These are phyloP conservation scores for Aurantiochytrium sp. DNA, from an alignment of 108 stramenopile species.

Conservation along the genomic window DNA sequence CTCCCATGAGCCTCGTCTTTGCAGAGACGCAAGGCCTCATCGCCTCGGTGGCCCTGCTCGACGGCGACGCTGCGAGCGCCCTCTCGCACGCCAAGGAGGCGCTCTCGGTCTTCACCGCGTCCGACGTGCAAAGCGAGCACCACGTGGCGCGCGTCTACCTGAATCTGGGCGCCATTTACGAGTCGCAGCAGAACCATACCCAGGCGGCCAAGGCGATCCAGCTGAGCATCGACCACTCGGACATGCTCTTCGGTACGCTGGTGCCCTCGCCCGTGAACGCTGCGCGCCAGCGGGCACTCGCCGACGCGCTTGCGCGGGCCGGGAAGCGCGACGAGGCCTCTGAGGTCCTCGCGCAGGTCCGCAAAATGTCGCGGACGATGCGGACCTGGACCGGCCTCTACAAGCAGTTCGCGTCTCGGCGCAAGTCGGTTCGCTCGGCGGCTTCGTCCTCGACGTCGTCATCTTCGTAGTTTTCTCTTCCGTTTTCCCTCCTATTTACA, in stretches of 20 bases:
- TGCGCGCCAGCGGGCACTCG: neutral
- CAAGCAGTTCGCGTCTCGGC: neutral
- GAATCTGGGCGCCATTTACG: constrained; percentile 2
- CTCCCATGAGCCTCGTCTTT: neutral
- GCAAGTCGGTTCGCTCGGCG: neutral
- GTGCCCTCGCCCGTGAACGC: neutral
- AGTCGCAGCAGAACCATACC: neutral
- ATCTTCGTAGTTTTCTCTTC: neutral
- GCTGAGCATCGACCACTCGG: neutral
- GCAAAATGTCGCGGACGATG: neutral
- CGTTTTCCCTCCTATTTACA: too few relatives aligned
- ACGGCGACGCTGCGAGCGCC: neutral
- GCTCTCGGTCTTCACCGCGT: neutral
- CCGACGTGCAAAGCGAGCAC: neutral
- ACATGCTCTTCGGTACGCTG: neutral
- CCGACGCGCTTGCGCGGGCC: neutral
- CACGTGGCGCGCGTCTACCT: neutral
- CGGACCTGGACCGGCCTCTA: neutral
- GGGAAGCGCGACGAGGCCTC: neutral
- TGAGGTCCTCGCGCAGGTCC: neutral
- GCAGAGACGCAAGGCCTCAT: neutral
- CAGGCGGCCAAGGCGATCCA: neutral
- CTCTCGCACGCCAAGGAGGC: neutral
- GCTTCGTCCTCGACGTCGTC: neutral
- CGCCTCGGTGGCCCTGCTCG: neutral